Conservation (phyloP, 1,284 basidiomycete species). For the Pseudozyma sp. region DNA sequence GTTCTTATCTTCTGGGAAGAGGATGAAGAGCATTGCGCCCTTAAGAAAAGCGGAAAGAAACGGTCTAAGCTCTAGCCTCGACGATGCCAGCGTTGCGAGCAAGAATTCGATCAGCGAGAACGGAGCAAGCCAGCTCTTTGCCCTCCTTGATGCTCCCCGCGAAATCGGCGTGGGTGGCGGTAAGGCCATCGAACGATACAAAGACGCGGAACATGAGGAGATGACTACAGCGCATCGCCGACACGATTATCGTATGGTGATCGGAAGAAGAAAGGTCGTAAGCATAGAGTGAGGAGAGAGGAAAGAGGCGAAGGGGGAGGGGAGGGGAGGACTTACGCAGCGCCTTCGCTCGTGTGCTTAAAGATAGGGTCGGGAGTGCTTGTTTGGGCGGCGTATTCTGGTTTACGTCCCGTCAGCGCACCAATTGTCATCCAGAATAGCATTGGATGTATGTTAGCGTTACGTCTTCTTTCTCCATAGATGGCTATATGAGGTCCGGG, state of each 20-base stretch:
- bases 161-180: not conserved
- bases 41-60: too few species aligned
- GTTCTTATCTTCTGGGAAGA: too few species aligned
- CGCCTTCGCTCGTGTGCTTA: slow-evolving; percentile 4
- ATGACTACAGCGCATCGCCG: slow-evolving; percentile 11
- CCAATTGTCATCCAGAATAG: too few species aligned
- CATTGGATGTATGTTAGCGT: too few species aligned
- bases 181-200: slow-evolving; percentile 11
- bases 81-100: not conserved
- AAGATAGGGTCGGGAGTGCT: slow-evolving; percentile 9
- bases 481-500: too few species aligned
- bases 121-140: slow-evolving; percentile 20
- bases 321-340: slow-evolving; percentile 19
- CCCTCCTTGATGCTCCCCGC: slow-evolving; percentile 26
- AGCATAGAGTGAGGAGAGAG: not conserved
- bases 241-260: not conserved
- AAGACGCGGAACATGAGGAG: slow-evolving; percentile 8
- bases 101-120: slow-evolving; percentile 5
- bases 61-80: not conserved
- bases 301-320: not conserved
- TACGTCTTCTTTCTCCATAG: too few species aligned
- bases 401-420: not conserved
- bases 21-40: too few species aligned
- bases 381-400: slow-evolving; percentile 27
- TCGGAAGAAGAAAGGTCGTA: too few species aligned